Evolutionary conservation across 768 basidiomycete species (phyloP), one percentile per base, ranked within the genome.

Genomic region (Suillus discolor): DNA sequence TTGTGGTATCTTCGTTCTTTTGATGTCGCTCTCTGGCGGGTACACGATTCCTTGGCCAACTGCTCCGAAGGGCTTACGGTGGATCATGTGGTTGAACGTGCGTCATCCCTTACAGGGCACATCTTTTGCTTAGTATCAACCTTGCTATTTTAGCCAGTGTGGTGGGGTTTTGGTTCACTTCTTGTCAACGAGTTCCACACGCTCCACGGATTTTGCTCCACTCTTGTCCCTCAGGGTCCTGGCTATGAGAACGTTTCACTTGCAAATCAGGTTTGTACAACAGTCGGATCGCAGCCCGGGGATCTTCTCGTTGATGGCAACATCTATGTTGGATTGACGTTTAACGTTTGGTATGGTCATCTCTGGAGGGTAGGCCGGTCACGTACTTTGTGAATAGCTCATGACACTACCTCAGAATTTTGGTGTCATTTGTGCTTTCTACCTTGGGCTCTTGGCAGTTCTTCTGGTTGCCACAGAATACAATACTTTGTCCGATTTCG

Each of bases 141-240:
- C 16, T 53, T 15, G 7, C 25, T 25, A 15, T 25, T 25, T 25
- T 53, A 28, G 51, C 51, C 51, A 16, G 16, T 53, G 51, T 53
- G 51, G 57, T 60, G n/a, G 57, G n/a, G 57, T 0, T 95, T 96
- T 73, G 90, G 93, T 66, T 81, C 84, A 1, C 75, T 94, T 51
- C 81, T 96, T 72, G 81, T 85, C n/a, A 96, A 94, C 77, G 93
- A 97, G 75, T 94, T 96, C 77, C 86, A 84, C 68, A 88, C 85
- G 0, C 78, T 91, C 6, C 74, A 90, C 31, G 92, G 89, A 53
- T 70, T 77, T 16, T 90, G 89, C 71, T 79, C 89, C 28, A 74
- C 80, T 47, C 78, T 91, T 23, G 85, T 89, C 0, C 88, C 91
- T 6, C 81, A 79, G 2, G 90, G 90, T 0, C 78, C 88, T 0